Base-by-base conservation (phyloP, 1,139 yeast species). In the Saccharomyces uvarum region DNA sequence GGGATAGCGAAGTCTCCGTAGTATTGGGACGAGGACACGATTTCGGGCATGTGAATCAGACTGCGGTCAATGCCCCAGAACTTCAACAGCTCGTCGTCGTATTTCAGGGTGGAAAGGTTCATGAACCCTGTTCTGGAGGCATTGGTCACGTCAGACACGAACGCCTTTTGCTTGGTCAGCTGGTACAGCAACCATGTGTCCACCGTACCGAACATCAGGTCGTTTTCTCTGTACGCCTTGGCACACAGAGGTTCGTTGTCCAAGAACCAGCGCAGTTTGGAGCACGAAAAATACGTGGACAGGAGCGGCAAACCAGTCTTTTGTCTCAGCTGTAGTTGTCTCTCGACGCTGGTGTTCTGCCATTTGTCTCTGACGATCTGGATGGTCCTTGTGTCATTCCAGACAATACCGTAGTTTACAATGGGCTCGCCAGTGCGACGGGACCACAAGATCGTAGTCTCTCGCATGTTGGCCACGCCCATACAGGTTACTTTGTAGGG, bases 391-490 rank as follows among this genome's bases (percentile, higher is more conserved):
- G 96, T 87, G 73, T 91, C 98, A 58, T 95, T 88, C 98, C 98
- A 91, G 51, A 93, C 96, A 69, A 91, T 88, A 69, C 97, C 97
- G 52, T 73, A 73, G 67, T 87, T 84, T 68, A 85, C 79, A 55
- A 88, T 78, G 1, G 97, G 95, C 63, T 79, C 77, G 50, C 97
- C 97, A 1, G 97, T 89, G 56, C 77, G 77, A 63, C 83, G 79
- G 55, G 89, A 85, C 97, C 97, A 91, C 53, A 91, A 85, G 56
- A 91, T 81, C 32, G 97, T 86, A 49, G 98, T 90, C 73, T 91
- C 97, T 70, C 98, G 82, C 93, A 91, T 95, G 73, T 90, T 91
- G 57, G 97, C 95, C 64, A 91, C 82, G 49, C 97, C 97, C 62
- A 91, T 79, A 54, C 85, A 79, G 55, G 67, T 78, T 55, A 86